Evolutionary conservation across 179 eudicot genomes (phyloP), one percentile per base, ranked within the genome.

Genomic region (Beta corolliflora): DNA sequence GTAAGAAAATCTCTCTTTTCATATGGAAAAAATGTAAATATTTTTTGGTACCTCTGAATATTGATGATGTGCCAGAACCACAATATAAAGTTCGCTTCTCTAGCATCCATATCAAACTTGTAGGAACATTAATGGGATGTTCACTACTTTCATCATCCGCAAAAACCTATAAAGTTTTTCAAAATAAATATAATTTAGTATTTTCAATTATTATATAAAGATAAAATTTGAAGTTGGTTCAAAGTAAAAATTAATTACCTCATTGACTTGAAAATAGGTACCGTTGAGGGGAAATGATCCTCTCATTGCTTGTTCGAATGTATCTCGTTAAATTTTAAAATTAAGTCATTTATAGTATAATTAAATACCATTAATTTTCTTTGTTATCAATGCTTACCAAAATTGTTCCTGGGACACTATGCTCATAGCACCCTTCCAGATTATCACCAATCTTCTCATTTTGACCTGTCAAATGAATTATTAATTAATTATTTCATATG

Each of bases 221-320:
- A 16, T 5, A 13, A 36, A 36, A 36, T 58, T 15, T 58, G 63
- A 58, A 58, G 5, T 58, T 58, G 11, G 9, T 61, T 61, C 23
- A 61, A 61, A 61, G 29, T 14, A 1, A 44, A 68, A 55, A 1
- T 5, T 53, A 53, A 0, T 79, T 84, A 93, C 99, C 97, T 97
- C 98, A 77, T 94, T 94, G 25, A 93, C 92, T 87, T 97, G 98
- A 74, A 94, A 94, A 77, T 97, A 94, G 61, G 99, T 97, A 21
- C 97, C 98, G 73, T 94, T 96, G 48, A 96, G 91, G 1, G 99
- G 97, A 87, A 97, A 97, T 25, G 88, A 90, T 77, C 95, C 98
- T 80, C 89, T 89, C 93, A 91, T 89, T 56, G 98, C 97, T n/a
- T 71, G 99, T 94, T 75, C 96, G 90, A 74, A 94, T n/a, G n/a